Evolutionary conservation across 331 rosid species (phyloP).

Genomic region (Prunus yedoensis): DNA sequence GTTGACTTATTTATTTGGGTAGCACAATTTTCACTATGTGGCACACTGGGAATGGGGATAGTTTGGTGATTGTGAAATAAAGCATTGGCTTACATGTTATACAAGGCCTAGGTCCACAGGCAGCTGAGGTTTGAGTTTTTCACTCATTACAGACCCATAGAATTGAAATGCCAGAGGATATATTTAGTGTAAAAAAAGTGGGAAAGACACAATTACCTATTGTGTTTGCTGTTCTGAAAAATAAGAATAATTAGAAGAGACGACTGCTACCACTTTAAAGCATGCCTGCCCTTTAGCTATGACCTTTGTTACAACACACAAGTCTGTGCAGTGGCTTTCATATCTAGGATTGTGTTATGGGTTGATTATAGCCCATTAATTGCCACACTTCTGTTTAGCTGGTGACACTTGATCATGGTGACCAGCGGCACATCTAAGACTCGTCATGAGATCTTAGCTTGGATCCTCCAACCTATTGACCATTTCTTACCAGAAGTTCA

Average conservation of each 20-base stretch:
- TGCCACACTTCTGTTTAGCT: background rate
- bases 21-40: background rate
- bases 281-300: too few species aligned
- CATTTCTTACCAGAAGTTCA: background rate
- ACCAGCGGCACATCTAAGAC: background rate
- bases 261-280: too few species aligned
- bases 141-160: too few species aligned
- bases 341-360: background rate
- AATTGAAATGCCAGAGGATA: conserved; percentile 6
- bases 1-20: background rate
- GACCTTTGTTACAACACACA: too few species aligned
- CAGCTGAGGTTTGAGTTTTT: background rate
- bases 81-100: conserved; percentile 1
- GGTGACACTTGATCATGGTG: background rate
- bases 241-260: too few species aligned
- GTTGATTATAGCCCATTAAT: background rate
- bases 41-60: background rate
- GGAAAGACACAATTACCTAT: background rate
- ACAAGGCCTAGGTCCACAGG: background rate
- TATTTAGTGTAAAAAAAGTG: background rate
- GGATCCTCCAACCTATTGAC: background rate
- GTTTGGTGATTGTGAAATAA: background rate
- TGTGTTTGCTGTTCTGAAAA: too few species aligned
- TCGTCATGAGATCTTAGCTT: background rate
- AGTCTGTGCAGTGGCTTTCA: too few species aligned